These are phyloP conservation scores for Fraxinus albicans DNA, from an alignment of 305 asterid genomes.

Conservation along the genomic window DNA sequence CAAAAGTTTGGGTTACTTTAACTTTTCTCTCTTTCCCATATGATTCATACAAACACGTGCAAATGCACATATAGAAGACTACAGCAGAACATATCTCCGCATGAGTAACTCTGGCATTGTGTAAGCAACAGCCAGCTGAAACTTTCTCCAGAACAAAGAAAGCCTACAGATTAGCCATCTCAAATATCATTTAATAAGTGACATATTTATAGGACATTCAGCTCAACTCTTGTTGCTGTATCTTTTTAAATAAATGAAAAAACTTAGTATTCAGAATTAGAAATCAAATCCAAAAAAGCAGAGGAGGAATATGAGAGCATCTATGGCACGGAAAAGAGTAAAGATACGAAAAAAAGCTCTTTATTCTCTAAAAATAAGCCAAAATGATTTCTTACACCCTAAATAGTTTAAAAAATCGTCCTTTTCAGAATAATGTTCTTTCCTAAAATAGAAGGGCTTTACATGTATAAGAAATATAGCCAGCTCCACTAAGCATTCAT, in stretches of 20 bases:
- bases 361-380: background rate
- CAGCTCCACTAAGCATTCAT: background rate
- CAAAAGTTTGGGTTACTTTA: background rate
- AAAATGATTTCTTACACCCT: background rate
- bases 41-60: background rate
- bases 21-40: background rate
- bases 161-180: background rate
- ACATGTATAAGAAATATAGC: background rate
- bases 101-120: background rate
- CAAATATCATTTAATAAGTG: background rate
- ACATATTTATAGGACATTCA: background rate
- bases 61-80: background rate
- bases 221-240: background rate
- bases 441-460: background rate
- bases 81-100: background rate
- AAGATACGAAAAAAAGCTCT: background rate
- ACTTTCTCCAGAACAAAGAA: background rate
- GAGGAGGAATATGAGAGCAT: background rate
- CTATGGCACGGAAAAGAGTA: background rate
- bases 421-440: background rate
- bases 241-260: background rate
- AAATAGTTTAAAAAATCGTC: background rate
- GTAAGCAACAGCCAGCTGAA: background rate
- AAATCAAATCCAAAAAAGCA: background rate
- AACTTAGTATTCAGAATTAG: background rate